Base-by-base conservation (phyloP, 2,329 filamentous ascomycete genomes). In the Sarocladium strictum region DNA sequence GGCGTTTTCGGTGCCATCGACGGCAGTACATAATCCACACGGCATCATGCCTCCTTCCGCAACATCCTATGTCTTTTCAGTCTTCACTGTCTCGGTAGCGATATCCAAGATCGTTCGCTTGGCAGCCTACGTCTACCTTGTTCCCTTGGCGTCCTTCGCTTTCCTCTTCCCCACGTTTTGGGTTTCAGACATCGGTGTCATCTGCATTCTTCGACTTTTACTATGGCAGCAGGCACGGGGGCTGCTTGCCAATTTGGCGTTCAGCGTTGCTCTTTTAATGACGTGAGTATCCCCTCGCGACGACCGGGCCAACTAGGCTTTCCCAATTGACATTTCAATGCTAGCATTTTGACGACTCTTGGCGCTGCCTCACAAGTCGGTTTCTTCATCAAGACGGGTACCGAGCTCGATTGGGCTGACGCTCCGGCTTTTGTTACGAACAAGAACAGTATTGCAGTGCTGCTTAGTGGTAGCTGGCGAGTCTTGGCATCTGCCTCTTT, bases 401-500 rank as follows among this genome's bases (percentile, higher is more conserved):
- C 64, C 26, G 64, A 68, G 54, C 57, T 69, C 10, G 62, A 68
- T 50, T 69, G 66, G 66, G 60, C 59, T 27, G 67, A 69, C 54
- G 67, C 63, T 12, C 57, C 58, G 37, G 53, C 62, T 11, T 67
- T 67, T 41, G 63, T 67, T 19, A 58, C 59, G 27, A 63, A 62
- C 56, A 62, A 63, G 52, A 67, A 68, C 41, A 63, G 61, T 17
- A 58, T 66, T 24, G 67, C 67, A 57, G 61, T 69, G 21, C 56
- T 68, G 26, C 59, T 69, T 10, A 66, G 61, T 19, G 67, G 66
- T 15, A 63, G 65, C 27, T 59, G 57, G 43, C 60, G 62, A 21
- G 63, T 66, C 9, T 17, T 64, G 33, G 59, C 59, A 15, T 58
- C 61, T 33, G 58, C 59, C 37, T 54, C 58, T 15, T 32, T 58